Evolutionary conservation across 805 yeast genomes (phyloP).

Genomic region (Pichia pseudocactophila): DNA sequence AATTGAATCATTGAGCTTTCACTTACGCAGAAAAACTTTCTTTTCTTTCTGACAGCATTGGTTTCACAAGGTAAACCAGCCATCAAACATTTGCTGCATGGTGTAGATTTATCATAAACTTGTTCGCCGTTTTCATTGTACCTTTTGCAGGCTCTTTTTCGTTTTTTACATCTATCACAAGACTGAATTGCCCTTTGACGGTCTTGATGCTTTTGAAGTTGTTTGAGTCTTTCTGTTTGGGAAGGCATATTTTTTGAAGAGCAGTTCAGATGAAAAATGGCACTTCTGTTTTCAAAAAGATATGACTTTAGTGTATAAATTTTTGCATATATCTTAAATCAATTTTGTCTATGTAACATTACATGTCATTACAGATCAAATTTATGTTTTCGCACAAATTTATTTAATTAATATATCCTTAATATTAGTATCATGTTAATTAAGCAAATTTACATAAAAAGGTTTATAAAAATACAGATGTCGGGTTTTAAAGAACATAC

Average conservation of each 20-base stretch:
- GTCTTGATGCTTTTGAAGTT: neutral
- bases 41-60: constrained; percentile 25
- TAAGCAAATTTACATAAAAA: no score
- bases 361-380: no score
- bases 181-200: constrained; percentile 24
- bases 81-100: constrained; percentile 24
- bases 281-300: neutral
- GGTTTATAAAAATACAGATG: no score
- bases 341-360: no score
- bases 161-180: constrained; percentile 31
- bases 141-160: constrained; percentile 29
- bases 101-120: constrained; percentile 19
- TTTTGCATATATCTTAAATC: no score
- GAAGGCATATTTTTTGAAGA: neutral
- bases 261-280: neutral
- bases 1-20: constrained; percentile 30
- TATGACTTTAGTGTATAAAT: no score
- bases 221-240: neutral
- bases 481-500: no score
- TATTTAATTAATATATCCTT: no score
- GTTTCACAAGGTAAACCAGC: constrained; percentile 24
- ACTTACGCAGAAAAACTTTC: constrained; percentile 24
- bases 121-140: constrained; percentile 13
- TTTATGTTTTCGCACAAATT: no score
- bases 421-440: no score